These are phyloP conservation scores for Acidomyces sp. DNA, from an alignment of 495 filamentous ascomycete genomes.

Conservation along the genomic window DNA sequence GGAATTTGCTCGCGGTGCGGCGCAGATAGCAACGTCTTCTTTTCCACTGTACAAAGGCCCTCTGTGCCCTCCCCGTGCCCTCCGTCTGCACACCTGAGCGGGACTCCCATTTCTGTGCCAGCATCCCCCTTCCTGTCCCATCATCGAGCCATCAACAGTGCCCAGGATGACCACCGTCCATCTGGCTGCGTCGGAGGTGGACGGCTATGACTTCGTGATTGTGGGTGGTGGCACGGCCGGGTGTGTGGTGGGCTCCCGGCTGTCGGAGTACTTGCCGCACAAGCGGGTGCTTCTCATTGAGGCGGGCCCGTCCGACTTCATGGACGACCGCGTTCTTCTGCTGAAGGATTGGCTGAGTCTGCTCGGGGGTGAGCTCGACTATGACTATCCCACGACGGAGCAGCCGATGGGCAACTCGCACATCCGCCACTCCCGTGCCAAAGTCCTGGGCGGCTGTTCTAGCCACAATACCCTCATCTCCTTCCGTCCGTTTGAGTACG, in stretches of 20 bases:
- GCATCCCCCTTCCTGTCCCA: not conserved
- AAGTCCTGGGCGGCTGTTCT: constrained; percentile 75
- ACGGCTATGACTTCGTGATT: constrained; percentile 74
- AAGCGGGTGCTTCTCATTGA: constrained; percentile 33
- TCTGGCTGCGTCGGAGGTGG: constrained; percentile 43
- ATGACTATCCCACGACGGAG: constrained; percentile 74
- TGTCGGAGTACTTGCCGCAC: constrained; percentile 35
- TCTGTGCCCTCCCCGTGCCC: no score
- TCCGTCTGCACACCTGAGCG: no score
- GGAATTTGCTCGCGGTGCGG: no score
- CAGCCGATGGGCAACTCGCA: constrained; percentile 66
- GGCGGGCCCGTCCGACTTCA: constrained; percentile 40
- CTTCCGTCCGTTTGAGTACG: constrained; percentile 71
- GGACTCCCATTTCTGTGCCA: no score
- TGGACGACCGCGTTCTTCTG: constrained; percentile 57
- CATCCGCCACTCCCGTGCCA: constrained; percentile 73
- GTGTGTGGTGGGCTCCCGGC: constrained; percentile 64
- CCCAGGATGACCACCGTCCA: constrained; percentile 45
- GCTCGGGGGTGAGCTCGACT: constrained; percentile 70
- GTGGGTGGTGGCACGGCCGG: constrained; percentile 81
- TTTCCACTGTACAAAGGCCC: no score
- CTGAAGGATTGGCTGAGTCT: constrained; percentile 68
- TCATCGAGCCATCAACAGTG: not conserved
- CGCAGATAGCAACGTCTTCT: no score
- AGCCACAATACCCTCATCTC: constrained; percentile 80